A percentile compares a stretch with the other conserved stretches of the same genome.
phyloP scores from a whole-genome alignment of 2,329 filamentous ascomycete genomes.

The Kalaharituber pfeilii region DNA sequence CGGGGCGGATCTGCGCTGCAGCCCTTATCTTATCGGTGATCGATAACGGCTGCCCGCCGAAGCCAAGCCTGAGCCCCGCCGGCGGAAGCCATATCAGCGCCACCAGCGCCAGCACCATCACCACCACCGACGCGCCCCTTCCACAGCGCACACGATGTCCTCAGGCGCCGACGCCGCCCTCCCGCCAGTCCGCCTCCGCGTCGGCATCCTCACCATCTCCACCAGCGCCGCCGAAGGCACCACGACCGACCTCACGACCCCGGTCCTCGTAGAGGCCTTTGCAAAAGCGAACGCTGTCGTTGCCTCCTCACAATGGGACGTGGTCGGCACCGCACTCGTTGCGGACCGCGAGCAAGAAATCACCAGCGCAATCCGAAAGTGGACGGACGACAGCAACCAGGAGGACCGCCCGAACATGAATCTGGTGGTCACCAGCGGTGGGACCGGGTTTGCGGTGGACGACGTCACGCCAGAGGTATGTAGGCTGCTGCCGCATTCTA shows the following conservation, averaged over 20 bases:
- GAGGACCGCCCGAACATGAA: conserved; percentile 37
- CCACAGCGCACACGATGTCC: background rate
- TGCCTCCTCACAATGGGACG: conserved; percentile 39
- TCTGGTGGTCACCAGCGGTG: conserved; percentile 73
- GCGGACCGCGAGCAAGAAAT: conserved; percentile 59
- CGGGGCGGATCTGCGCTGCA: background rate
- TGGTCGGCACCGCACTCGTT: conserved; percentile 55
- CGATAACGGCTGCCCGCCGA: background rate
- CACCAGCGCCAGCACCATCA: no score
- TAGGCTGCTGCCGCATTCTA: conserved; percentile 9
- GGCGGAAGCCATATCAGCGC: no score
- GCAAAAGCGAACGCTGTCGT: conserved; percentile 44
- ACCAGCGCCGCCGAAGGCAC: conserved; percentile 73
- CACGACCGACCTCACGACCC: conserved; percentile 56
- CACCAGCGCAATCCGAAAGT: conserved; percentile 51
- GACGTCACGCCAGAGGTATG: conserved; percentile 77
- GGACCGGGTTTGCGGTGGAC: conserved; percentile 73
- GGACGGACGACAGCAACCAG: conserved; percentile 45
- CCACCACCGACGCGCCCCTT: no score
- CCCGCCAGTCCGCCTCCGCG: conserved; percentile 38
- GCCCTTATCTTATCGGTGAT: background rate
- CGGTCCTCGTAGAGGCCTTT: conserved; percentile 52
- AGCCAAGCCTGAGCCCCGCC: background rate
- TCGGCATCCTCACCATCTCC: conserved; percentile 71
- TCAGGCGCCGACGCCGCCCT: conserved; percentile 21